Conservation (phyloP, 768 basidiomycete species). For the Amylocystis lapponica region DNA sequence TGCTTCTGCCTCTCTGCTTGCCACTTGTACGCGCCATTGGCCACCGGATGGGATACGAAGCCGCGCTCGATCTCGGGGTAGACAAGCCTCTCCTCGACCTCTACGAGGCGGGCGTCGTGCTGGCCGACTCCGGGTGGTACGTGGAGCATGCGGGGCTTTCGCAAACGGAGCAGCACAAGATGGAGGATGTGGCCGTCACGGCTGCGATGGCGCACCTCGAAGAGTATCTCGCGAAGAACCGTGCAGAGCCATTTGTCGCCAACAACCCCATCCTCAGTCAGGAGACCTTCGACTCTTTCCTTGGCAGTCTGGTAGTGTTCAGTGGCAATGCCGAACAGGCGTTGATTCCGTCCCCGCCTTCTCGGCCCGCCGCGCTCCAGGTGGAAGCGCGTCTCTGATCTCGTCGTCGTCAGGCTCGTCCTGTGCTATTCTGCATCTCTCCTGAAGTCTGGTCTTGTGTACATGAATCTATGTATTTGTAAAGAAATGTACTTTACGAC, state of each 20-base stretch:
- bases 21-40: constrained; percentile 54
- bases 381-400: constrained; percentile 1
- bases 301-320: constrained; percentile 2
- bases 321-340: not conserved
- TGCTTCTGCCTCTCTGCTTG: constrained; percentile 52
- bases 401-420: no score
- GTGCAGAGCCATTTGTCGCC: constrained; percentile 9
- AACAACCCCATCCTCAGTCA: constrained; percentile 15
- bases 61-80: constrained; percentile 38
- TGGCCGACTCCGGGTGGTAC: constrained; percentile 56
- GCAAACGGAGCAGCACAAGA: constrained; percentile 35
- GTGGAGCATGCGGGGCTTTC: constrained; percentile 43
- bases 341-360: not conserved
- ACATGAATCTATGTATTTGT: no score
- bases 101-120: constrained; percentile 47
- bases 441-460: no score
- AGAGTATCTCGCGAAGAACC: constrained; percentile 8
- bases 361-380: not conserved
- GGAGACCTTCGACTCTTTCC: constrained; percentile 12
- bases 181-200: constrained; percentile 10
- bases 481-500: no score
- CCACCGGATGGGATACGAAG: constrained; percentile 55
- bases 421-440: no score
- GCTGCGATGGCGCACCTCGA: constrained; percentile 12
- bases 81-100: constrained; percentile 47